Percentiles rank a stretch among this genome's conserved stretches.
These are phyloP conservation scores for Xerocomus nothofagi DNA, from an alignment of 1,284 basidiomycete genomes.

Conservation along the genomic window DNA sequence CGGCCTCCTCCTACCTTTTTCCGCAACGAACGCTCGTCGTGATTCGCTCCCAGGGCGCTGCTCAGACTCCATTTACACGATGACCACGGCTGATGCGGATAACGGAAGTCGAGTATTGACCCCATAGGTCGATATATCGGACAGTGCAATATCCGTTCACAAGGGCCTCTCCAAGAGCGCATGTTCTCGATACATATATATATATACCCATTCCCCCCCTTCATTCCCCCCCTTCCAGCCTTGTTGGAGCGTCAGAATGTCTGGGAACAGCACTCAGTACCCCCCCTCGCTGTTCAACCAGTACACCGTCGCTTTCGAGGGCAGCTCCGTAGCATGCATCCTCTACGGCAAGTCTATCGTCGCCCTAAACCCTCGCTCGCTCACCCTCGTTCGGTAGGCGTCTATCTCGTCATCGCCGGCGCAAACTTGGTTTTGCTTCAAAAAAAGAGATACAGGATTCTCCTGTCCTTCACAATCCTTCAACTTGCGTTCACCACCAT, in stretches of 20 bases:
- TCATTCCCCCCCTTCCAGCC: neutral
- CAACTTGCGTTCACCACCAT: slow-evolving; percentile 24
- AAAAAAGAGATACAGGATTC: slow-evolving; percentile 20
- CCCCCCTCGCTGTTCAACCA: slow-evolving; percentile 7
- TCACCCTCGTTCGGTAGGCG: slow-evolving; percentile 9
- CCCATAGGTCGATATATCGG: too few species aligned
- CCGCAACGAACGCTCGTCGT: too few species aligned
- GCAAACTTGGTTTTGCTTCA: slow-evolving; percentile 20
- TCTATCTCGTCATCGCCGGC: slow-evolving; percentile 19
- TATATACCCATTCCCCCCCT: too few species aligned
- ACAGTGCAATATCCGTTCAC: too few species aligned
- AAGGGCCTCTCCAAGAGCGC: too few species aligned
- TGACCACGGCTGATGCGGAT: too few species aligned
- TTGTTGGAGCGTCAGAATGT: slow-evolving; percentile 14
- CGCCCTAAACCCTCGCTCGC: neutral
- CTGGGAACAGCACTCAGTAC: slow-evolving; percentile 10
- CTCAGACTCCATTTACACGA: too few species aligned
- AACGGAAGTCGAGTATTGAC: too few species aligned
- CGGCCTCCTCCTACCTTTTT: too few species aligned
- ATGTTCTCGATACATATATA: too few species aligned
- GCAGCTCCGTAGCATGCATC: slow-evolving; percentile 19
- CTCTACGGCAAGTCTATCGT: slow-evolving; percentile 13
- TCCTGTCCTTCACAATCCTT: slow-evolving; percentile 11
- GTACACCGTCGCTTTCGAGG: slow-evolving; percentile 24
- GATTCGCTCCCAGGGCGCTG: too few species aligned